phyloP scores from a whole-genome alignment of 2,329 filamentous ascomycete species.

The Apiospora malaysiana region DNA sequence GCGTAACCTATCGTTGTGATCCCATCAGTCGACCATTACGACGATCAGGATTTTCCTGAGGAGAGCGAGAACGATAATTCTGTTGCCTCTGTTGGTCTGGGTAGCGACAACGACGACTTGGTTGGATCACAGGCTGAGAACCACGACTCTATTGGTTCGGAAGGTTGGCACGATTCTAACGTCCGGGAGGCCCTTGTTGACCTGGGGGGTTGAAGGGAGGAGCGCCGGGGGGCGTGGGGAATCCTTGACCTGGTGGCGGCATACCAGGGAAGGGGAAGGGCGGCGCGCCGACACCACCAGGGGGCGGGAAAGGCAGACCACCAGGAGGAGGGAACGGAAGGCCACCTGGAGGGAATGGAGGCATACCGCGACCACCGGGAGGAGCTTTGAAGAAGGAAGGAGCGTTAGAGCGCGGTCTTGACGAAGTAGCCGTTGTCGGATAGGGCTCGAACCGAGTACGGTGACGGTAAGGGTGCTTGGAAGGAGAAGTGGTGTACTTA shows the following conservation, averaged over 20 bases:
- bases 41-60: too few relatives aligned
- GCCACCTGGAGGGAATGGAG: conserved; percentile 54
- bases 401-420: background rate
- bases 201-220: conserved; percentile 43
- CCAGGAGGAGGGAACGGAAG: conserved; percentile 41
- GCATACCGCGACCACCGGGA: conserved; percentile 42
- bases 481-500: conserved; percentile 46
- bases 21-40: too few relatives aligned
- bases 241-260: conserved; percentile 45
- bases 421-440: background rate
- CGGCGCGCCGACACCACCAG: conserved; percentile 49
- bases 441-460: conserved; percentile 7
- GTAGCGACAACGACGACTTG: too few relatives aligned
- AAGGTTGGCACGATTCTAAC: conserved; percentile 21
- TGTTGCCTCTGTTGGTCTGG: too few relatives aligned
- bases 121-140: too few relatives aligned
- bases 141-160: background rate
- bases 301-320: conserved; percentile 40
- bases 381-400: conserved; percentile 35
- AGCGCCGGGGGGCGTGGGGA: conserved; percentile 45
- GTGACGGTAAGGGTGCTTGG: conserved; percentile 20
- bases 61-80: background rate
- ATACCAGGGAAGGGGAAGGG: conserved; percentile 57
- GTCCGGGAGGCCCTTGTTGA: conserved; percentile 45
- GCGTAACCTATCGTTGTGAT: background rate